These are phyloP conservation scores for Tulasnella sp. DNA, from an alignment of 768 basidiomycete genomes.

Conservation along the genomic window DNA sequence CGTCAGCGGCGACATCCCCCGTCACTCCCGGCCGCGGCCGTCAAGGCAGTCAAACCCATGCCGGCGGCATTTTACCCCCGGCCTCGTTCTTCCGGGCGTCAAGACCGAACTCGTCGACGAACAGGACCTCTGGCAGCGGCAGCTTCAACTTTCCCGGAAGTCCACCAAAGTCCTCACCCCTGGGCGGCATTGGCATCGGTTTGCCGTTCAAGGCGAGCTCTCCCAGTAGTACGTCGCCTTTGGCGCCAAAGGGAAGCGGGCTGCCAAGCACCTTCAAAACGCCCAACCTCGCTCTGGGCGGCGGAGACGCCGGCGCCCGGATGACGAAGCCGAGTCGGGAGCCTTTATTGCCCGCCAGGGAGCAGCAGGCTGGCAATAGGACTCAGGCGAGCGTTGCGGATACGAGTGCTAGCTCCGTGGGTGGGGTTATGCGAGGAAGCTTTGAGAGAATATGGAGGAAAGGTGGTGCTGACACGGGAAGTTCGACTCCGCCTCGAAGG, in stretches of 20 bases:
- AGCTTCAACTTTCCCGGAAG: conserved; percentile 45
- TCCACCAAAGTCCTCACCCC: conserved; percentile 35
- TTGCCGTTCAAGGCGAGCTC: conserved; percentile 24
- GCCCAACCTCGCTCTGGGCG: conserved; percentile 13
- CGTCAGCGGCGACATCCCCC: neutral
- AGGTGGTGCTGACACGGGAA: conserved; percentile 37
- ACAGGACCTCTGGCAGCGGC: neutral
- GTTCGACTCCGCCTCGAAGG: conserved; percentile 17
- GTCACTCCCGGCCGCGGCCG: neutral
- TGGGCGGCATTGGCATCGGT: conserved; percentile 16
- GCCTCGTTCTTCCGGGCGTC: conserved; percentile 67
- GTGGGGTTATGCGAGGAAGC: conserved; percentile 50
- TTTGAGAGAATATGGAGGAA: conserved; percentile 57
- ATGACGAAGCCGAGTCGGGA: conserved; percentile 62
- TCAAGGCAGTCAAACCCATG: conserved; percentile 25
- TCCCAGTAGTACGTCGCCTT: conserved; percentile 11
- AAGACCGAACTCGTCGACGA: conserved; percentile 47
- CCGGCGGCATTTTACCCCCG: conserved; percentile 45
- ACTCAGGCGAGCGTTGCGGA: neutral
- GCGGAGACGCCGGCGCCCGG: conserved; percentile 35
- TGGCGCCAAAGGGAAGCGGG: conserved; percentile 7
- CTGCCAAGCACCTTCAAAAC: conserved; percentile 16
- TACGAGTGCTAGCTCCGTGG: neutral
- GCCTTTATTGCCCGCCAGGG: conserved; percentile 61
- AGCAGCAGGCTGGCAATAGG: conserved; percentile 33